Evolutionary conservation across 2,329 filamentous ascomycete species (phyloP), one percentile per base, ranked within the genome.

Genomic region (Ustulina deusta): DNA sequence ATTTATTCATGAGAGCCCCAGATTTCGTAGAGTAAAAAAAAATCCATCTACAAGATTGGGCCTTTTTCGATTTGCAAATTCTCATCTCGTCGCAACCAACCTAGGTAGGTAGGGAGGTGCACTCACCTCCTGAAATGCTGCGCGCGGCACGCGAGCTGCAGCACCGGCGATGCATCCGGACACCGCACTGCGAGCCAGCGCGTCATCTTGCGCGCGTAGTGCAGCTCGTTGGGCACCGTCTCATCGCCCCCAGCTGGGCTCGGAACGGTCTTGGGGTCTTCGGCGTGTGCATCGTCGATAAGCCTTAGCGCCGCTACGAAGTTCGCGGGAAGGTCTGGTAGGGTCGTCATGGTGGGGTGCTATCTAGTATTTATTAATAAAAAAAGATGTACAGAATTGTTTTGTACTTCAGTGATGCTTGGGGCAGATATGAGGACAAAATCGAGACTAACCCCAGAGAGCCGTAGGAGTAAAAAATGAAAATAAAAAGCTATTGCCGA

Each of bases 201-300:
- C 58, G 91, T 93, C 91, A 94, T 94, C 79, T 93, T 89, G 58
- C 86, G 85, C 6, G 93, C 92, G 78, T 97, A 97, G 81, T 93
- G 89, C 1, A 95, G 88, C 80, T 97, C 93, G 80, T 93, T 94
- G 0, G 93, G 91, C 1, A 89, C 74, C 58, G 44, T 42, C 60
- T 32, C 54, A 25, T 46, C 59, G 46, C 46, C 48, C 34, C 64
- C 70, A 55, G 79, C 76, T 67, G 78, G 80, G 61, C 83, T 79
- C 13, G 83, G 79, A 66, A 83, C 71, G n/a, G 71, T 85, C 74
- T 83, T 91, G 3, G 91, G 91, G 78, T 94, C 91, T 71, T 86
- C 79, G 63, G 87, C 81, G 79, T 93, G 91, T 0, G 91, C 93
- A 62, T 86, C 85, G 81, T 96, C 93, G 75, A 97, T 94, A 72